phyloP scores from a whole-genome alignment of 2,329 filamentous ascomycete genomes.

The Fusarium chlamydosporum region DNA sequence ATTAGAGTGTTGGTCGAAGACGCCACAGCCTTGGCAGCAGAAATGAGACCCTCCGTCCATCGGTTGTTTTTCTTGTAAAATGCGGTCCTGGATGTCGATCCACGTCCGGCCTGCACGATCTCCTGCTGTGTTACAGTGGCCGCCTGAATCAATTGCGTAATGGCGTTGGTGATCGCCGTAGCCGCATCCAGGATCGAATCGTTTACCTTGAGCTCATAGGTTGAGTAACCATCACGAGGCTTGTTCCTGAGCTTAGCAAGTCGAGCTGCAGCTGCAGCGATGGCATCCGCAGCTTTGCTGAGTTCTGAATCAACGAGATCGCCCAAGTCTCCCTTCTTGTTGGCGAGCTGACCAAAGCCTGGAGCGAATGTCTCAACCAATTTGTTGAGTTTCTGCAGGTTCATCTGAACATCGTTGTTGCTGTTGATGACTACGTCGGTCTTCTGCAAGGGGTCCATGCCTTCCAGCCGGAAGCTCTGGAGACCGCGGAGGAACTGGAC shows the following conservation, averaged over 20 bases:
- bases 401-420: conserved; percentile 96
- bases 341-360: conserved; percentile 83
- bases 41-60: conserved; percentile 98
- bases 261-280: conserved; percentile 90
- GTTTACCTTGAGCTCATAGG: conserved; percentile 96
- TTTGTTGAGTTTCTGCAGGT: conserved; percentile 93
- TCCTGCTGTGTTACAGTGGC: conserved; percentile 94
- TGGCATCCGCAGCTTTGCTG: conserved; percentile 93
- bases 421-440: conserved; percentile 97
- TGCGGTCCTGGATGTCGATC: conserved; percentile 86
- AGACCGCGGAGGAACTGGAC: conserved; percentile 96
- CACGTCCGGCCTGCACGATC: conserved; percentile 93
- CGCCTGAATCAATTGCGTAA: conserved; percentile 93
- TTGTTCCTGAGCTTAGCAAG: conserved; percentile 95
- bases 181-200: conserved; percentile 95
- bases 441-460: conserved; percentile 90
- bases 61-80: conserved; percentile 99
- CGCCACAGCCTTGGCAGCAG: conserved; percentile 95
- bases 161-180: conserved; percentile 92
- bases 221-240: conserved; percentile 94
- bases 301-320: conserved; percentile 94
- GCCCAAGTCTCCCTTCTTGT: conserved; percentile 86
- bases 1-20: conserved; percentile 95
- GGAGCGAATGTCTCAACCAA: conserved; percentile 92
- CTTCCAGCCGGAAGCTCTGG: conserved; percentile 93